Conservation (phyloP, 1,139 yeast genomes). For the Hanseniaspora uvarum region DNA sequence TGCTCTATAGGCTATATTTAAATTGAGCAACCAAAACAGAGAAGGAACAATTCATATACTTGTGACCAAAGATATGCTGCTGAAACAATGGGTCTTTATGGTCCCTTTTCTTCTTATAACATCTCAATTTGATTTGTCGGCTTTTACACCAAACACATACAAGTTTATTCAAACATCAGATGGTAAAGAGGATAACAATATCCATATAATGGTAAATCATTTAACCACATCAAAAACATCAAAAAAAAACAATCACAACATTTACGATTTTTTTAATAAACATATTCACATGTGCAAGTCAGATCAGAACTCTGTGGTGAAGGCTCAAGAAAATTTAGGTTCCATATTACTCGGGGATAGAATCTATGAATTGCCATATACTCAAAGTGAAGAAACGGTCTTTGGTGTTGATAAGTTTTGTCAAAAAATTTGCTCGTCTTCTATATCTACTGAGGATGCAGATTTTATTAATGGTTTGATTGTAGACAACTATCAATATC, state of each 20-base stretch:
- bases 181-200: slow-evolving; percentile 44
- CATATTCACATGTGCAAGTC: slow-evolving; percentile 81
- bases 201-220: slow-evolving; percentile 78
- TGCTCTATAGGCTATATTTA: too few species aligned
- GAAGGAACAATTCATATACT: not conserved
- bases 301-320: slow-evolving; percentile 42
- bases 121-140: slow-evolving; percentile 79
- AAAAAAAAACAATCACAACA: slow-evolving; percentile 37
- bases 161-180: slow-evolving; percentile 23
- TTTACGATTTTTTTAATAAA: slow-evolving; percentile 78
- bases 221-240: slow-evolving; percentile 65
- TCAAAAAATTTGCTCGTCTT: slow-evolving; percentile 47
- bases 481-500: slow-evolving; percentile 71
- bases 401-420: slow-evolving; percentile 49
- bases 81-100: not conserved
- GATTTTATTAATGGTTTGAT: slow-evolving; percentile 68
- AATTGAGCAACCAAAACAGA: not conserved
- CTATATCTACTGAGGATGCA: slow-evolving; percentile 55
- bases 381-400: slow-evolving; percentile 51
- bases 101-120: slow-evolving; percentile 2
- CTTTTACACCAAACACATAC: slow-evolving; percentile 89
- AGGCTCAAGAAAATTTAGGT: slow-evolving; percentile 74
- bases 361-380: slow-evolving; percentile 83
- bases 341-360: slow-evolving; percentile 91
- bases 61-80: not conserved